Evolutionary conservation across 441 rosid species (phyloP), one percentile per base, ranked within the genome.

Genomic region (Breynia disticha): DNA sequence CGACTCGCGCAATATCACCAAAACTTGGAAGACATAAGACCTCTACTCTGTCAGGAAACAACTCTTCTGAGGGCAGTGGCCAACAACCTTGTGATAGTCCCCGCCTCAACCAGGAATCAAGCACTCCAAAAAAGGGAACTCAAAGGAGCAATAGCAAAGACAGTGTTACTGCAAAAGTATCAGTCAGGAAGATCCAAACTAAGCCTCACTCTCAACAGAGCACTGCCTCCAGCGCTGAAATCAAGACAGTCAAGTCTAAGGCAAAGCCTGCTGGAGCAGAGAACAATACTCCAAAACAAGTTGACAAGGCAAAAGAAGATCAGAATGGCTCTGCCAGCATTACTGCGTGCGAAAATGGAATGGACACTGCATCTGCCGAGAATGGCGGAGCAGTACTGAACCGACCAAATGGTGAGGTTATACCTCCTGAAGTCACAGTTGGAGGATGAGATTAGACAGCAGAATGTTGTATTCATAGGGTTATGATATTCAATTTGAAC

Each of bases 11-110:
- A 19, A 74, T 15, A 66, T 84, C 97, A 47, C 97, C 96, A 16
- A 90, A 87, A 77, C 85, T 90, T 15, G 97, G 97, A 71, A 84
- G 95, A 71, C 57, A 75, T 71, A 87, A 87, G 82, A 78, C 57
- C 66, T 67, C 60, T 11, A 43, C 54, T 1, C 57, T 79, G 60
- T 64, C 76, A 44, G 59, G 54, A 7, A 68, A 56, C 46, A 53
- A 61, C 64, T 48, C 66, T 14, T 50, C 39, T 12, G 91, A 73
- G 61, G 76, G 64, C 51, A 72, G 57, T 49, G 60, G 65, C 56
- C 60, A 56, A 3, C 52, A n/a, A 38, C 22, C 61, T 21, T 38
- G 57, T 46, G 49, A 37, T 18, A 66, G 59, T 45, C 76, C 77
- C 41, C 75, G 51, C 43, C 54, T 65, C 64, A 71, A 46, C 63